Percentiles rank a stretch among this genome's conserved stretches.
Conservation (phyloP, 1,139 yeast species). For the Sugiyamaella grinbergsii region DNA sequence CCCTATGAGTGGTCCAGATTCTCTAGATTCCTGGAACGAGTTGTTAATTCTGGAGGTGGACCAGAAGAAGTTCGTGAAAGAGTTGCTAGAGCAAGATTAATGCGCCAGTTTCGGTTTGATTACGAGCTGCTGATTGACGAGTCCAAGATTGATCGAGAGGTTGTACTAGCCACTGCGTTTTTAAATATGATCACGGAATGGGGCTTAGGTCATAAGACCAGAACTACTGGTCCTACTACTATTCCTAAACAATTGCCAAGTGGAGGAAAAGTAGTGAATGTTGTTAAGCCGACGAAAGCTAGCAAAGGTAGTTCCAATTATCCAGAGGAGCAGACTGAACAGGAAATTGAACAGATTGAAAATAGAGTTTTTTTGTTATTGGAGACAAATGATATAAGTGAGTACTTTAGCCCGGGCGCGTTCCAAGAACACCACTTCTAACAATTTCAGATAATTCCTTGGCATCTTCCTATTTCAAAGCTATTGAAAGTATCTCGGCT, state of each 20-base stretch:
- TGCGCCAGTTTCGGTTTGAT: slow-evolving; percentile 62
- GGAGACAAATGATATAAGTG: slow-evolving; percentile 4
- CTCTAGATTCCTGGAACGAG: slow-evolving; percentile 53
- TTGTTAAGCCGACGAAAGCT: neutral
- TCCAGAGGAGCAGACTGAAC: neutral
- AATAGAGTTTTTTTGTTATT: slow-evolving; percentile 14
- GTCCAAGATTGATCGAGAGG: slow-evolving; percentile 49
- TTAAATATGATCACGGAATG: slow-evolving; percentile 64
- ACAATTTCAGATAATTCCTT: neutral
- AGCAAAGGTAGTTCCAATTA: neutral
- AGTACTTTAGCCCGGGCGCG: neutral
- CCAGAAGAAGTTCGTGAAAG: slow-evolving; percentile 56
- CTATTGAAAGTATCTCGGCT: slow-evolving; percentile 1
- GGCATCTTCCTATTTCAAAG: neutral
- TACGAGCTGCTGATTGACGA: slow-evolving; percentile 59
- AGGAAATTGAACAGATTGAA: slow-evolving; percentile 6
- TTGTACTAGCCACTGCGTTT: slow-evolving; percentile 60
- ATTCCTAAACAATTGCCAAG: slow-evolving; percentile 26
- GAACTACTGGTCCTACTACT: slow-evolving; percentile 56
- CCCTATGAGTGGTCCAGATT: slow-evolving; percentile 59
- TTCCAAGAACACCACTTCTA: no score
- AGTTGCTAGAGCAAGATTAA: slow-evolving; percentile 56
- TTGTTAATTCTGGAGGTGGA: slow-evolving; percentile 57
- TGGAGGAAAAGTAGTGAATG: slow-evolving; percentile 13
- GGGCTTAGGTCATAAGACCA: slow-evolving; percentile 58